phyloP scores from a whole-genome alignment of 345 rosid species.

The Clarkia xantiana region DNA sequence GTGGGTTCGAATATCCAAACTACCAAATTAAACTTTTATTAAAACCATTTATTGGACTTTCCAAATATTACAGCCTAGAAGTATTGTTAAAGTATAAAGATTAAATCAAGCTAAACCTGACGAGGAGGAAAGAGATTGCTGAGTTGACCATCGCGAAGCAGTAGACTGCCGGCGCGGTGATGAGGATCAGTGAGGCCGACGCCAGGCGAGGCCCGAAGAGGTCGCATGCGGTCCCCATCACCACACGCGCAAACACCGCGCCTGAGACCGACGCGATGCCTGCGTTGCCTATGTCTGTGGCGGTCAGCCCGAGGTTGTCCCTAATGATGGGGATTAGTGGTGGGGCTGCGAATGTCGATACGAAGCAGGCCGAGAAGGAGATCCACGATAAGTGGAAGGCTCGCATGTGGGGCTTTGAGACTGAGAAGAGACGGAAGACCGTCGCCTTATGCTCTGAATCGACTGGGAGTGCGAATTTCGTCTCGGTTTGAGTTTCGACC shows the following conservation, averaged over 20 bases:
- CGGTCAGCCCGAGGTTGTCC: slow-evolving; percentile 19
- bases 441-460: slow-evolving; percentile 22
- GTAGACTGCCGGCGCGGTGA: slow-evolving; percentile 12
- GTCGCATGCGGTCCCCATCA: slow-evolving; percentile 13
- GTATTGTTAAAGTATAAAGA: no score
- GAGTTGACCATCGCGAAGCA: slow-evolving; percentile 7
- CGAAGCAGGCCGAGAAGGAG: slow-evolving; percentile 20
- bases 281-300: slow-evolving; percentile 12
- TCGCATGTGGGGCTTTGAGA: slow-evolving; percentile 18
- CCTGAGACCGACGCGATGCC: slow-evolving; percentile 14
- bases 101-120: no score
- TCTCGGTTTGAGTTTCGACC: slow-evolving; percentile 1
- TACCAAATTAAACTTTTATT: no score
- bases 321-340: slow-evolving; percentile 17
- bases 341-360: slow-evolving; percentile 22
- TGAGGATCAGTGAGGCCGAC: slow-evolving; percentile 7
- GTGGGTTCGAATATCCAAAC: no score
- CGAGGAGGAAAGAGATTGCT: slow-evolving; percentile 7
- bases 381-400: slow-evolving; percentile 20
- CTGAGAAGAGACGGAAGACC: slow-evolving; percentile 9
- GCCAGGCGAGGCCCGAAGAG: slow-evolving; percentile 13
- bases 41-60: no score
- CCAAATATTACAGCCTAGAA: no score
- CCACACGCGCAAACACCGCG: slow-evolving; percentile 9
- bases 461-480: slow-evolving; percentile 14